These are phyloP conservation scores for Backusella luteola DNA, from an alignment of 192 early-diverging fungal species.

Conservation along the genomic window DNA sequence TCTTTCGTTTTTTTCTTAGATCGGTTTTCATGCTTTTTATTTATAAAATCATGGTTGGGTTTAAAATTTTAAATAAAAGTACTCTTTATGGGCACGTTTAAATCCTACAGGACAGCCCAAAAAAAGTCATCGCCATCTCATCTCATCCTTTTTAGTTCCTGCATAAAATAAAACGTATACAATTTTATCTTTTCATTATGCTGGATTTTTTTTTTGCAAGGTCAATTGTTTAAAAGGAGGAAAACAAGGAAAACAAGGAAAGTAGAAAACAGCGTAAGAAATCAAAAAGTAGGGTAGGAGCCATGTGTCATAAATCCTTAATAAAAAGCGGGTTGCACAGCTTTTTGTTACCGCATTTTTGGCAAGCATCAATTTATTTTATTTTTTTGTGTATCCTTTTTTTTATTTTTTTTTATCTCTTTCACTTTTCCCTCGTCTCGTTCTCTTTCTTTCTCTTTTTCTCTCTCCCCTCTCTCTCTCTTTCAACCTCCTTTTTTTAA, in stretches of 20 bases:
- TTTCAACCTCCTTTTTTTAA: no score
- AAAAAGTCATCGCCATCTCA: background rate
- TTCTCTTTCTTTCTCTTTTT: background rate
- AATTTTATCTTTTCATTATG: background rate
- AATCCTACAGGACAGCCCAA: background rate
- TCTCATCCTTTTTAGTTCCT: background rate
- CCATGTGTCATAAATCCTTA: constrained; percentile 1
- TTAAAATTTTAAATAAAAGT: constrained; percentile 2
- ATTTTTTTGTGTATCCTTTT: constrained; percentile 1
- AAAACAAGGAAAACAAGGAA: background rate
- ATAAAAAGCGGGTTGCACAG: constrained; percentile 2
- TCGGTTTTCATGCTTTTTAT: background rate
- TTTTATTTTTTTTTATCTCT: background rate
- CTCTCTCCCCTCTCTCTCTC: background rate
- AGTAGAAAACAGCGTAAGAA: background rate
- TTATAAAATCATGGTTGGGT: background rate
- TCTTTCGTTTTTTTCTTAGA: background rate
- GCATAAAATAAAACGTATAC: background rate
- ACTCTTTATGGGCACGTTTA: background rate
- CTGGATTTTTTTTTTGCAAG: background rate
- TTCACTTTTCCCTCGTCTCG: background rate
- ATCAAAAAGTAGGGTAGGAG: background rate
- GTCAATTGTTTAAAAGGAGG: background rate
- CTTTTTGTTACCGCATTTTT: constrained; percentile 9
- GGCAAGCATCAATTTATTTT: constrained; percentile 5